Conservation (phyloP, 139 green algal genomes). For the Chlorella ohadii region DNA sequence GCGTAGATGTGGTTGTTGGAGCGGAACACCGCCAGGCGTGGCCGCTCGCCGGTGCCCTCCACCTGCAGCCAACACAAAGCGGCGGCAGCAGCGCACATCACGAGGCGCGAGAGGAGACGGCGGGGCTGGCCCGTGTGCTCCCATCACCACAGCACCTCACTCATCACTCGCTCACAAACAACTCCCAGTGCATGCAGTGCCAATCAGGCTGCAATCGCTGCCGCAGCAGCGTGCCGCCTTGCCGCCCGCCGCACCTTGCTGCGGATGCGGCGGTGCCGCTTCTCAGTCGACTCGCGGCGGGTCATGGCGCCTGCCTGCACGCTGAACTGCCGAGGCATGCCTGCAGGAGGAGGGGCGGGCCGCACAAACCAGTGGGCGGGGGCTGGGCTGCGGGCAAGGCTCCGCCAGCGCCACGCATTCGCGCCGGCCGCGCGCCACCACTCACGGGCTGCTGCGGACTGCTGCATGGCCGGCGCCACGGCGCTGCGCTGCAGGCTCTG, state of each 20-base stretch:
- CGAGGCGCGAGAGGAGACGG: too few species aligned
- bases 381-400: too few species aligned
- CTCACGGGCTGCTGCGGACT: slow-evolving; percentile 34
- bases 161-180: too few species aligned
- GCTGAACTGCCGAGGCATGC: neutral
- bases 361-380: neutral
- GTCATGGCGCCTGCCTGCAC: slow-evolving; percentile 37
- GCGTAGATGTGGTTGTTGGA: slow-evolving; percentile 99
- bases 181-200: neutral
- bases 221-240: neutral
- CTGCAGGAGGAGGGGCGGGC: slow-evolving; percentile 16
- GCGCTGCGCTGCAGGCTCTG: neutral
- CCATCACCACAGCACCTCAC: neutral
- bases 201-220: neutral
- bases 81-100: neutral
- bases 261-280: slow-evolving; percentile 71
- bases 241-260: slow-evolving; percentile 62
- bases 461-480: slow-evolving; percentile 23
- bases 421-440: neutral
- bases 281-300: slow-evolving; percentile 46
- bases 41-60: slow-evolving; percentile 87
- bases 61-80: slow-evolving; percentile 79
- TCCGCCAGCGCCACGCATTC: neutral
- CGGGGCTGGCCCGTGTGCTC: neutral
- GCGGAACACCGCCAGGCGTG: slow-evolving; percentile 92